Evolutionary conservation across 2,329 filamentous ascomycete genomes (phyloP), one percentile per base, ranked within the genome.

Genomic region (Alternaria gansuensis): DNA sequence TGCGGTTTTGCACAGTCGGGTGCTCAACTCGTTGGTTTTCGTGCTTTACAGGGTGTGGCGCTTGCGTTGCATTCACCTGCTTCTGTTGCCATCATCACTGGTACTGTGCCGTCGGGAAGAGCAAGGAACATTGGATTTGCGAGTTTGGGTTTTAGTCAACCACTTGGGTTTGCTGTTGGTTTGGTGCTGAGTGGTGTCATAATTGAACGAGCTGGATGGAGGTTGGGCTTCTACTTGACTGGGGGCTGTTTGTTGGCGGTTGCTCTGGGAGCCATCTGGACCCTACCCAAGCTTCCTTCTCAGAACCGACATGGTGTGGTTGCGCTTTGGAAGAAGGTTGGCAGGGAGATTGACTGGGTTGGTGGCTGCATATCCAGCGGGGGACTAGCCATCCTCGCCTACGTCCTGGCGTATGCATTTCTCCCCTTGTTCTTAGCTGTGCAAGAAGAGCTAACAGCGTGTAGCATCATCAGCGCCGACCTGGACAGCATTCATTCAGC

Each of bases 91-190:
- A 78, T 83, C 23, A 81, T 83, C 51, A 77, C 71, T 0, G 57
- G 51, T 5, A 65, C 68, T 24, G 64, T 74, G 3, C 70, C 68
- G 2, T 51, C 61, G 13, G 72, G 73, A 10, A 57, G 65, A 46
- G 58, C 66, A 3, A 59, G 71, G 17, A 75, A 75, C 69, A 48
- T 81, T 68, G 66, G 69, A 0, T 74, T 77, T 61, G 65, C 63
- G 31, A 81, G 78, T 54, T 57, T 83, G 5, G 82, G 83, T 0
- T 66, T 83, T 23, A 79, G 78, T 39, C 79, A 82, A 54, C 80
- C 82, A 0, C 67, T 85, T 0, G 84, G 83, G 0, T 85, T 84
- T 62, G 82, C 81, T 0, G 64, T 84, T 8, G 84, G 84, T 0
- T 69, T 86, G 0, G 80, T 85, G 1, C 61, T 84, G 0, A 82